Base-by-base conservation (phyloP, 805 yeast genomes). In the Hanseniaspora taiwanica region DNA sequence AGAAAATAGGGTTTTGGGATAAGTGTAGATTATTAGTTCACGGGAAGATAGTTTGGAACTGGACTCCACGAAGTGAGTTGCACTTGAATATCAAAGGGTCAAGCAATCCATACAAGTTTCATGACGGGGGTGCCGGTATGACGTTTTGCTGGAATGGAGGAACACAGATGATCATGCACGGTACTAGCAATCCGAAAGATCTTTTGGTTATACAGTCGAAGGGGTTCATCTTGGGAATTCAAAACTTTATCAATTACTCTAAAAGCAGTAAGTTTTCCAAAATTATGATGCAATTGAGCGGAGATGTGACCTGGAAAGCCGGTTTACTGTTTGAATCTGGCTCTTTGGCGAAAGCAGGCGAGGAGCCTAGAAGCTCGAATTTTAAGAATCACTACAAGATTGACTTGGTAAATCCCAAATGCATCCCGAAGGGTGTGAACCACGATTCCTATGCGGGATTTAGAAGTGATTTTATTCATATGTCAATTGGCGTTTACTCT, bases 291-390 rank as follows among this genome's bases (percentile, higher is more conserved):
- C 75, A 72, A 47, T 63, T 86, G 21, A 62, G 68, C 9, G 86
- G 86, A 21, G 62, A 65, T 31, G 91, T 86, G 6, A 55, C 62
- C n/a, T 86, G 95, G 96, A 72, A 68, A 27, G 60, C 79, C 37
- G 95, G 95, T 0, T 60, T 82, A 48, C 46, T 71, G 17, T 83
- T 84, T 59, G 94, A 85, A 54, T 61, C 81, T 44, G 79, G 80
- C 40, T 55, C 55, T 21, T 56, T 60, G 21, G 50, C 51, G 13
- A 52, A 51, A 9, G 56, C 63, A 20, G 59, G 68, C 37, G 52
- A 51, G 16, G 48, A 64, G 39, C 65, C 64, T 39, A 65, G 89
- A 34, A 63, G 67, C 0, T 47, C 60, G 12, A 57, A 68, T 1
- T 74, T 72, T 47, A 62, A 64, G 32, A 79, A 81, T 0, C 93